Conservation (phyloP, 805 yeast genomes). For the Teunomyces gatunensis region DNA sequence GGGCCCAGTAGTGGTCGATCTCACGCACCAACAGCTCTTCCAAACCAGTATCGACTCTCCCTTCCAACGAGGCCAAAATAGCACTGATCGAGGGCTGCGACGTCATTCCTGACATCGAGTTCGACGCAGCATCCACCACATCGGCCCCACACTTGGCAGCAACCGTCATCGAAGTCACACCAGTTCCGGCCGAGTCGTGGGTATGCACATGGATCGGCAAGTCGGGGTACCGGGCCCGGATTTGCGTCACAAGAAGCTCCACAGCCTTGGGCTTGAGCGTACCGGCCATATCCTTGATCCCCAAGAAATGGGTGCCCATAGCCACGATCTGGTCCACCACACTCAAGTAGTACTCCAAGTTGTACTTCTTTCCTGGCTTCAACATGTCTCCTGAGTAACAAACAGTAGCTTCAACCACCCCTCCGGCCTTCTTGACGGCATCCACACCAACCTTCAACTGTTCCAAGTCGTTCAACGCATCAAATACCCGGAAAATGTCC, state of each 20-base stretch:
- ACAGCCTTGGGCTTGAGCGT: constrained; percentile 97
- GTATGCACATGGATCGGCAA: constrained; percentile 98
- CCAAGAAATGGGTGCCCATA: constrained; percentile 95
- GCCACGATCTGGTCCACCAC: constrained; percentile 80
- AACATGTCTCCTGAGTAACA: constrained; percentile 99
- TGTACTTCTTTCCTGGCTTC: constrained; percentile 92
- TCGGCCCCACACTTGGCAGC: constrained; percentile 97
- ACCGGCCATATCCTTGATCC: constrained; percentile 99
- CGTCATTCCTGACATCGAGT: constrained; percentile 97
- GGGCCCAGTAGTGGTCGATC: constrained; percentile 96
- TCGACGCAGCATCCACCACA: constrained; percentile 95
- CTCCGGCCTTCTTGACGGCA: constrained; percentile 97
- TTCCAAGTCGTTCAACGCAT: constrained; percentile 94
- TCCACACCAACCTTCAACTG: constrained; percentile 97
- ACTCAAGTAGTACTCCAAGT: constrained; percentile 81
- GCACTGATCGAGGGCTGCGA: constrained; percentile 97
- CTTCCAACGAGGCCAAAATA: constrained; percentile 86
- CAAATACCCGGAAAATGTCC: constrained; percentile 96
- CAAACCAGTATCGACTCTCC: constrained; percentile 74
- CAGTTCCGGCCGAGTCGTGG: constrained; percentile 99
- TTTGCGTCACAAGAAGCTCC: constrained; percentile 67
- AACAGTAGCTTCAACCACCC: constrained; percentile 97
- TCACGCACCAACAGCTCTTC: constrained; percentile 67
- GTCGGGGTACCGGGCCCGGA: constrained; percentile 85
- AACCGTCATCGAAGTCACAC: constrained; percentile 94